A percentile compares a stretch with the other conserved stretches of the same genome.
phyloP scores from a whole-genome alignment of 495 filamentous ascomycete species.

The Neurospora terricola region DNA sequence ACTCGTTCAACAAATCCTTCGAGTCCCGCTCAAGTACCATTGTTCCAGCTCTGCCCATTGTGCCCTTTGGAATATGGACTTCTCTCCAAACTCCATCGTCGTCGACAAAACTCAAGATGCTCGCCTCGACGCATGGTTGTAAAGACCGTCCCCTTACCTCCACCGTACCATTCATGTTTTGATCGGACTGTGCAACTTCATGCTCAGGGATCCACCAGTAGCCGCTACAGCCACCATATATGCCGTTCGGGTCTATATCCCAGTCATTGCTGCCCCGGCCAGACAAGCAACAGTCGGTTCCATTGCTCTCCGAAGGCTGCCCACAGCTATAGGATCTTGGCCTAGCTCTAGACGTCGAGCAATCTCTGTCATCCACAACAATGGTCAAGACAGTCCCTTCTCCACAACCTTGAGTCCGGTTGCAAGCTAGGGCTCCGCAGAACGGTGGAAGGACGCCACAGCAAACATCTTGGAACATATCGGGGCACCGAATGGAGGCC shows the following conservation, averaged over 20 bases:
- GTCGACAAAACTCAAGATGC: background rate
- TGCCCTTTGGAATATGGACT: background rate
- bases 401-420: background rate
- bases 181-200: background rate
- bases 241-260: background rate
- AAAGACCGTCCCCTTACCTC: too few species aligned
- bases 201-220: background rate
- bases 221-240: background rate
- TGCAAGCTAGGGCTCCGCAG: background rate
- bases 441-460: background rate
- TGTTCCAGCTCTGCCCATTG: background rate
- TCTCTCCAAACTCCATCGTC: background rate
- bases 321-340: background rate
- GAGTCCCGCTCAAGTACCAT: background rate
- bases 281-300: background rate
- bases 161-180: background rate
- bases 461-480: background rate
- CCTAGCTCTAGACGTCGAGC: background rate
- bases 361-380: background rate
- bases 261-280: background rate
- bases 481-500: background rate
- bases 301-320: background rate
- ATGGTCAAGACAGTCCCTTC: background rate
- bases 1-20: background rate
- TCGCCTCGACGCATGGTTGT: background rate